These are phyloP conservation scores for Hyphopichia pseudoburtonii DNA, from an alignment of 1,139 yeast species.

Conservation along the genomic window DNA sequence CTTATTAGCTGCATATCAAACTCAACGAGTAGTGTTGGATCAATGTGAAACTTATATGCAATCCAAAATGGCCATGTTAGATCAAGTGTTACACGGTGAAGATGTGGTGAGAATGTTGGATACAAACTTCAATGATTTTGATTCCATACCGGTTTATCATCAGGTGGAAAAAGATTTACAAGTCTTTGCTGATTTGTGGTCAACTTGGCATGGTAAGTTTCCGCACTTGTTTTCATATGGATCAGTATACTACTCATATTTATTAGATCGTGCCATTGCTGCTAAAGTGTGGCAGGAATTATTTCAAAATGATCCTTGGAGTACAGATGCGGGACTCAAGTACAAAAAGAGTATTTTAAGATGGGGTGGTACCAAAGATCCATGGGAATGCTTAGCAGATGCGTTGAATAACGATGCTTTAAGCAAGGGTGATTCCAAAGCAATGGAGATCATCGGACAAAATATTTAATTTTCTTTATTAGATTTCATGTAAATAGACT, in stretches of 20 bases:
- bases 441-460: conserved; percentile 66
- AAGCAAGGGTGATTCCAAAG: conserved; percentile 64
- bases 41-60: conserved; percentile 83
- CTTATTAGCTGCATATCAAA: conserved; percentile 50
- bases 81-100: conserved; percentile 67
- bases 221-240: conserved; percentile 95
- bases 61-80: conserved; percentile 85
- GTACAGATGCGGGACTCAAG: conserved; percentile 69
- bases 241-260: conserved; percentile 87
- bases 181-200: conserved; percentile 60
- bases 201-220: conserved; percentile 92
- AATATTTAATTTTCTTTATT: conserved; percentile 2
- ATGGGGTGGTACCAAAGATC: conserved; percentile 95
- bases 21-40: conserved; percentile 54
- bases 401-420: conserved; percentile 66
- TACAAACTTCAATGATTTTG: conserved; percentile 28
- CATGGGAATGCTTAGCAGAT: conserved; percentile 84
- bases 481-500: too few species aligned
- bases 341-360: conserved; percentile 69
- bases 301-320: conserved; percentile 69
- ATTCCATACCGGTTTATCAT: conserved; percentile 64
- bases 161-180: conserved; percentile 55
- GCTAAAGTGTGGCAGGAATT: conserved; percentile 77
- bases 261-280: conserved; percentile 92
- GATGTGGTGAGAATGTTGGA: conserved; percentile 36